Evolutionary conservation across 805 yeast genomes (phyloP).

Genomic region (Debaryomyces maramus): DNA sequence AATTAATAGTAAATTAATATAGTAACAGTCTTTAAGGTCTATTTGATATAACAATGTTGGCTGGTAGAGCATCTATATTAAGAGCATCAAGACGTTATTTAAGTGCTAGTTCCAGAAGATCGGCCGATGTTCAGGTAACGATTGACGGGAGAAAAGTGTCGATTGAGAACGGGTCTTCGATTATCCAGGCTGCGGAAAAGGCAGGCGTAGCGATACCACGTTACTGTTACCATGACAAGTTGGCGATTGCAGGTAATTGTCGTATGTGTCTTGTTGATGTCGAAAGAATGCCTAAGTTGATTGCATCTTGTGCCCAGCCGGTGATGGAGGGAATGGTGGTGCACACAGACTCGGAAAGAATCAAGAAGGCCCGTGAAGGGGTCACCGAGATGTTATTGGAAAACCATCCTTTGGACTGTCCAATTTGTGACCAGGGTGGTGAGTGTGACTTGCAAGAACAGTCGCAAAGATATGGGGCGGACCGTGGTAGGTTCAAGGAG

Average conservation of each 20-base stretch:
- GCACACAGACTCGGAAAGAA: constrained; percentile 73
- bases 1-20: background rate
- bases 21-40: background rate
- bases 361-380: constrained; percentile 82
- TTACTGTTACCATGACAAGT: constrained; percentile 88
- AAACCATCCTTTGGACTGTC: constrained; percentile 91
- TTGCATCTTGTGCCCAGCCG: constrained; percentile 90
- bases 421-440: constrained; percentile 93
- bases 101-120: constrained; percentile 17
- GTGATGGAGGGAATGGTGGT: constrained; percentile 90
- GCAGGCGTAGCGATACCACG: constrained; percentile 88
- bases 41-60: constrained; percentile 13
- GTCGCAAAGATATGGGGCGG: constrained; percentile 77
- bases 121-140: constrained; percentile 57
- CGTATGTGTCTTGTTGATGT: constrained; percentile 91
- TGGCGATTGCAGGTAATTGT: constrained; percentile 90
- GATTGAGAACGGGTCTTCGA: constrained; percentile 83
- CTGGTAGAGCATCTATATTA: constrained; percentile 20
- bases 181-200: constrained; percentile 88
- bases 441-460: constrained; percentile 93
- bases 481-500: constrained; percentile 82
- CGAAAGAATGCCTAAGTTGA: constrained; percentile 85
- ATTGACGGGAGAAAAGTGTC: constrained; percentile 73
- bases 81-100: constrained; percentile 23
- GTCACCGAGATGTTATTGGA: constrained; percentile 86